Conservation (phyloP, 192 early-diverging fungal species). For the Backusella tarrabulga region DNA sequence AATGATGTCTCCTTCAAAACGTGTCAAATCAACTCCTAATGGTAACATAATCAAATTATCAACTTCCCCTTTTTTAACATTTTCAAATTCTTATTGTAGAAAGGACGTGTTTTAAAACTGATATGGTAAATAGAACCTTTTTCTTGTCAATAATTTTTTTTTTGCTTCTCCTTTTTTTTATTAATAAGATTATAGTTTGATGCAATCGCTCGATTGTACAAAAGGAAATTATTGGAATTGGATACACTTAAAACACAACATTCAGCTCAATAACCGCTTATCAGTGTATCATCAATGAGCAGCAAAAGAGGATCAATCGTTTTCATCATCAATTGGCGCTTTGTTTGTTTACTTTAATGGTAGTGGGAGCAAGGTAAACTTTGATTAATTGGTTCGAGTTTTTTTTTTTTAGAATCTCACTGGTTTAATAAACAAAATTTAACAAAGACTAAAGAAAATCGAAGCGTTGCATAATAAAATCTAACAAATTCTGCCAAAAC, state of each 20-base stretch:
- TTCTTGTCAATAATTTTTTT: background rate
- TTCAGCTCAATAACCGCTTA: background rate
- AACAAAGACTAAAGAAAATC: background rate
- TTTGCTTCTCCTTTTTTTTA: too few species aligned
- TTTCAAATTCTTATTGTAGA: slow-evolving; percentile 5
- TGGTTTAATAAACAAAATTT: background rate
- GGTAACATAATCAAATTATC: slow-evolving; percentile 5
- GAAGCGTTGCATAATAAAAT: background rate
- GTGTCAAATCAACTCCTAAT: background rate
- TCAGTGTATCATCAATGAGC: background rate
- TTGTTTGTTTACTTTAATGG: background rate
- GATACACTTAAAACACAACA: background rate
- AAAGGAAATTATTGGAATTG: background rate
- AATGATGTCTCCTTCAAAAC: slow-evolving; percentile 1
- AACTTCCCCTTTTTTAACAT: background rate
- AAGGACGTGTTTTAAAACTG: background rate
- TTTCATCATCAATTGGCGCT: background rate
- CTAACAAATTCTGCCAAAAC: background rate
- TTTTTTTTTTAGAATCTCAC: background rate
- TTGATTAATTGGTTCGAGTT: background rate
- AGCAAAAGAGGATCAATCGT: background rate
- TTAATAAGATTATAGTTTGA: background rate
- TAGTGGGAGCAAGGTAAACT: background rate
- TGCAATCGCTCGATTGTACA: background rate
- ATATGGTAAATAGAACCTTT: background rate